Conservation (phyloP, 768 basidiomycete genomes). For the Hericium erinaceus region DNA sequence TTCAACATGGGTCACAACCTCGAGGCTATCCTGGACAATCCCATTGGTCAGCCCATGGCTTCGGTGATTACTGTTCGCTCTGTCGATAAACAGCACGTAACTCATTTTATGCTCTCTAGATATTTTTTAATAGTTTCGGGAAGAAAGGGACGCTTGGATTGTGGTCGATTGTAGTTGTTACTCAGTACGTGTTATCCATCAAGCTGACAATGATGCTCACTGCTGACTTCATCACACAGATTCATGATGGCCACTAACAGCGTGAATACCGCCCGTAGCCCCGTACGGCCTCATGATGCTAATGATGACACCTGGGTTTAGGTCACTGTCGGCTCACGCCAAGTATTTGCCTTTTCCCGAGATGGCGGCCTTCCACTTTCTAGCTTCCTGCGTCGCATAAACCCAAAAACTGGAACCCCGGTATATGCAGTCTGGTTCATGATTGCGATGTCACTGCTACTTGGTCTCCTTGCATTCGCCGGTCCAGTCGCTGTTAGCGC, state of each 20-base stretch:
- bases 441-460: slow-evolving; percentile 33
- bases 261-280: slow-evolving; percentile 21
- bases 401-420: slow-evolving; percentile 40
- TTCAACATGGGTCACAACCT: slow-evolving; percentile 33
- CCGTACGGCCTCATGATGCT: background rate
- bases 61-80: background rate
- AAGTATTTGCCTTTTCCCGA: slow-evolving; percentile 63
- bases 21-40: slow-evolving; percentile 22
- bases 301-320: slow-evolving; percentile 3
- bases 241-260: slow-evolving; percentile 53
- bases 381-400: slow-evolving; percentile 49
- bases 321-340: slow-evolving; percentile 40
- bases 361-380: slow-evolving; percentile 67
- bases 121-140: slow-evolving; percentile 20
- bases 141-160: slow-evolving; percentile 22
- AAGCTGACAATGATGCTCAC: background rate
- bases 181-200: slow-evolving; percentile 1
- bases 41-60: slow-evolving; percentile 26
- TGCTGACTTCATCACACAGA: slow-evolving; percentile 17
- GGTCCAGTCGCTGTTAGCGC: slow-evolving; percentile 34
- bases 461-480: slow-evolving; percentile 54
- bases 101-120: background rate
- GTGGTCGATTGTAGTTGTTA: slow-evolving; percentile 24
- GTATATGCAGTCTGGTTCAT: slow-evolving; percentile 48
- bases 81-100: too few relatives aligned